A percentile compares a stretch with the other conserved stretches of the same genome.
phyloP scores from a whole-genome alignment of 1,284 basidiomycete genomes.

The Ustilago hordei region DNA sequence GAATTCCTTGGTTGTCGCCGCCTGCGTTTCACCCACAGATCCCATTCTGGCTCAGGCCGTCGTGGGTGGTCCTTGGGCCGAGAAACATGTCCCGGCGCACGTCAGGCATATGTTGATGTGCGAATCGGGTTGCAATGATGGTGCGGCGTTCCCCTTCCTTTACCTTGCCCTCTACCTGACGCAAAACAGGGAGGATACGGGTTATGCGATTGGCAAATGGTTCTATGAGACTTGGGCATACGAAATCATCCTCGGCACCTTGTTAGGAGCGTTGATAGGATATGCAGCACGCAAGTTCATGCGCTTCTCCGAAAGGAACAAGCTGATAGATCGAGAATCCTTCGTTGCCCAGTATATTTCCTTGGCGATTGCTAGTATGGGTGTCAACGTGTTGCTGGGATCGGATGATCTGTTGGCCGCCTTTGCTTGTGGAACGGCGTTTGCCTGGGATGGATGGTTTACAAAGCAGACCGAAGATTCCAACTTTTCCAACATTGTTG shows the following conservation, averaged over 20 bases:
- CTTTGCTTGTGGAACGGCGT: slow-evolving; percentile 94
- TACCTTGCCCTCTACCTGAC: slow-evolving; percentile 92
- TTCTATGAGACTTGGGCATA: slow-evolving; percentile 73
- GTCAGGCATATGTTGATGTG: slow-evolving; percentile 91
- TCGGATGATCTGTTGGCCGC: slow-evolving; percentile 74
- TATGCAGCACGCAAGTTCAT: slow-evolving; percentile 89
- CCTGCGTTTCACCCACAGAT: slow-evolving; percentile 95
- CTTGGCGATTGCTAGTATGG: slow-evolving; percentile 82
- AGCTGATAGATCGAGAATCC: slow-evolving; percentile 94
- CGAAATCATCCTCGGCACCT: slow-evolving; percentile 83
- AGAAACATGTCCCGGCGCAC: slow-evolving; percentile 97
- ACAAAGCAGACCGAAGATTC: slow-evolving; percentile 87
- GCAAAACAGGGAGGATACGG: slow-evolving; percentile 77
- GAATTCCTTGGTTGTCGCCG: slow-evolving; percentile 74
- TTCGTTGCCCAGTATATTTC: slow-evolving; percentile 90
- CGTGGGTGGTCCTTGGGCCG: slow-evolving; percentile 96
- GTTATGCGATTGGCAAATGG: slow-evolving; percentile 72
- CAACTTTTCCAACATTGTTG: slow-evolving; percentile 95
- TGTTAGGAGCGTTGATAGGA: slow-evolving; percentile 84
- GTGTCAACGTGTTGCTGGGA: slow-evolving; percentile 70
- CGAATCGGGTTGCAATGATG: slow-evolving; percentile 85
- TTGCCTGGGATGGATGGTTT: slow-evolving; percentile 94
- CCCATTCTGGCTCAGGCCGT: slow-evolving; percentile 77
- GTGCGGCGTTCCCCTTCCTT: slow-evolving; percentile 89
- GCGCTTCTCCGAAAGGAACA: slow-evolving; percentile 90